These are phyloP conservation scores for Eutrema japonicum DNA, from an alignment of 345 rosid genomes.

Conservation along the genomic window DNA sequence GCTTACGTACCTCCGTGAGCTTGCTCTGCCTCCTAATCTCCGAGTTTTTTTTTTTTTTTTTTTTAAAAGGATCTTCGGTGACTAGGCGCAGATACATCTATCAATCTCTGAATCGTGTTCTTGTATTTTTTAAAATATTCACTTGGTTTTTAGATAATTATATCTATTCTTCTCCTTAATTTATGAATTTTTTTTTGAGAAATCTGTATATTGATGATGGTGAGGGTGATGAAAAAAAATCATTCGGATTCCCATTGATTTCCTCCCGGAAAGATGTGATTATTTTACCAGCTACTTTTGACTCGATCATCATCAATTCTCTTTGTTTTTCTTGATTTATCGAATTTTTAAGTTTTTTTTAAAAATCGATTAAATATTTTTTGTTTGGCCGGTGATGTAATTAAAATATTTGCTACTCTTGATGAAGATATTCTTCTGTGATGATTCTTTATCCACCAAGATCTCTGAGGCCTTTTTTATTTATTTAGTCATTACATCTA, in stretches of 20 bases:
- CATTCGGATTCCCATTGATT: constrained; percentile 46
- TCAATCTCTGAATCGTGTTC: not conserved
- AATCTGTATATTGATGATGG: not conserved
- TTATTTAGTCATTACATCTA: too few relatives aligned
- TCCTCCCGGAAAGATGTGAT: constrained; percentile 13
- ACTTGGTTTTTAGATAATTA: not conserved
- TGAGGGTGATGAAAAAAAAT: constrained; percentile 46
- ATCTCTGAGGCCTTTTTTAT: constrained; percentile 41
- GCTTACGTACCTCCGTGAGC: constrained; percentile 5
- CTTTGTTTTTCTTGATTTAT: not conserved
- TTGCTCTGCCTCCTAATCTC: constrained; percentile 12
- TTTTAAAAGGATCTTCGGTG: not conserved
- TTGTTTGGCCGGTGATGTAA: constrained; percentile 35
- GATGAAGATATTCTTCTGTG: constrained; percentile 28
- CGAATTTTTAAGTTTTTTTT: not conserved
- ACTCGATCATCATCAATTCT: constrained; percentile 9
- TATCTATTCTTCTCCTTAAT: not conserved
- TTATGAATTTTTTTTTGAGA: not conserved
- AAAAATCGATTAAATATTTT: not conserved
- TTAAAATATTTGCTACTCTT: constrained; percentile 44
- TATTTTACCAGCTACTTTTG: constrained; percentile 41
- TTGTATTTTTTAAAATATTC: not conserved
- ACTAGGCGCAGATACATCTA: constrained; percentile 18
- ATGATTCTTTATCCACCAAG: constrained; percentile 41
- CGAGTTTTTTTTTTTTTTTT: not conserved